Conservation (phyloP, 1,284 basidiomycete species). For the Sporisorium graminicola region DNA sequence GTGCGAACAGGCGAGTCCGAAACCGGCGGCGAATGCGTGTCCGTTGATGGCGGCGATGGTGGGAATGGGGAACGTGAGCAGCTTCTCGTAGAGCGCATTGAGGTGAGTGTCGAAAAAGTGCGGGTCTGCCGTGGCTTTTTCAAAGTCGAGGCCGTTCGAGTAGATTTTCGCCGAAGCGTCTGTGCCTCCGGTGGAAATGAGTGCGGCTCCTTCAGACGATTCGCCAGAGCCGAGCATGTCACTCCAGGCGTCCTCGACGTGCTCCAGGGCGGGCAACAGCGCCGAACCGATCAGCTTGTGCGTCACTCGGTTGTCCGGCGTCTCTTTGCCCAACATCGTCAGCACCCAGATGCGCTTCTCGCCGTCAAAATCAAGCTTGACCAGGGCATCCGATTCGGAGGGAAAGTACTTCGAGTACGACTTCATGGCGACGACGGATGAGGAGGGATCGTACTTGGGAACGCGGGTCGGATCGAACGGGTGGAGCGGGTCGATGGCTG, state of each 20-base stretch:
- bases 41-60: slow-evolving; percentile 91
- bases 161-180: slow-evolving; percentile 56
- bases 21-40: slow-evolving; percentile 88
- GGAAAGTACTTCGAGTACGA: slow-evolving; percentile 45
- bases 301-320: slow-evolving; percentile 79
- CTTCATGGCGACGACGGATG: slow-evolving; percentile 12
- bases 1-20: slow-evolving; percentile 83
- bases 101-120: slow-evolving; percentile 74
- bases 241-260: slow-evolving; percentile 84
- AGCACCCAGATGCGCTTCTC: slow-evolving; percentile 55
- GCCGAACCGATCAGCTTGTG: slow-evolving; percentile 74
- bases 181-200: slow-evolving; percentile 57
- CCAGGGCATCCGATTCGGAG: slow-evolving; percentile 13
- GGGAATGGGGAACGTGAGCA: slow-evolving; percentile 72
- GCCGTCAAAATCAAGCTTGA: slow-evolving; percentile 41
- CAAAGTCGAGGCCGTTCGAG: slow-evolving; percentile 79
- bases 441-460: slow-evolving; percentile 17
- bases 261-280: slow-evolving; percentile 79
- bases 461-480: slow-evolving; percentile 21
- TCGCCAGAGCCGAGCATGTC: slow-evolving; percentile 58
- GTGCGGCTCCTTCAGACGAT: slow-evolving; percentile 54
- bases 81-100: slow-evolving; percentile 72
- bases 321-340: slow-evolving; percentile 57
- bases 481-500: neutral
- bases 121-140: slow-evolving; percentile 76